Evolutionary conservation across 192 early-diverging fungal genomes (phyloP).

Genomic region (Podila epicladia): DNA sequence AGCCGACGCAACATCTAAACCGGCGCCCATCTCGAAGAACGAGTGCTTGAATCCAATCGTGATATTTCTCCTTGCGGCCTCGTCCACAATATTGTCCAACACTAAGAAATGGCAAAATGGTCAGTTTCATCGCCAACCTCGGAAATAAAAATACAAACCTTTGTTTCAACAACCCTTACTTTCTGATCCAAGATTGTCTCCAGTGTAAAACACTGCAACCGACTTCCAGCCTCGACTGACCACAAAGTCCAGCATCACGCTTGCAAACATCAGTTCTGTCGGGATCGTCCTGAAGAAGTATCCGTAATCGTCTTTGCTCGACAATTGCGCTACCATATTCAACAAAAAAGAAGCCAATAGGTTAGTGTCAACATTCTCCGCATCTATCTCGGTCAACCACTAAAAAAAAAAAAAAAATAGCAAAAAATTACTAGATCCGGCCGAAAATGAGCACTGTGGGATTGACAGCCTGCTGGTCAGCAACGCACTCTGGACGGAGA

Average conservation of each 20-base stretch:
- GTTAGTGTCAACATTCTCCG: background rate
- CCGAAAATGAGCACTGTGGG: slow-evolving; percentile 63
- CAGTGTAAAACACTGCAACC: slow-evolving; percentile 56
- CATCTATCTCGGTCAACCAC: background rate
- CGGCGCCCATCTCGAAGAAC: slow-evolving; percentile 40
- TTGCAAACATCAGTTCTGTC: slow-evolving; percentile 57
- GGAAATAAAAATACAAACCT: background rate
- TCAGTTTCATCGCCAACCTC: background rate
- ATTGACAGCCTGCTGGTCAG: slow-evolving; percentile 57
- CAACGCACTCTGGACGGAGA: slow-evolving; percentile 56
- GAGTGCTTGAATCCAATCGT: slow-evolving; percentile 47
- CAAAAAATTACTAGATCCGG: no score
- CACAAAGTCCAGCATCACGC: slow-evolving; percentile 59
- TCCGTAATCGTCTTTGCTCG: slow-evolving; percentile 58
- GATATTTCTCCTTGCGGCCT: slow-evolving; percentile 40
- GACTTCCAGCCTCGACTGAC: slow-evolving; percentile 57
- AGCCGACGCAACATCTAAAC: slow-evolving; percentile 20
- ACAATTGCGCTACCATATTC: slow-evolving; percentile 50
- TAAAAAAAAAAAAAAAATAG: no score
- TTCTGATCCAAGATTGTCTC: slow-evolving; percentile 57
- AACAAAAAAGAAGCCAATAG: slow-evolving; percentile 4
- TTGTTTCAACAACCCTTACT: slow-evolving; percentile 21
- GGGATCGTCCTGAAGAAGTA: slow-evolving; percentile 64
- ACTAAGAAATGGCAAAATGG: slow-evolving; percentile 33
- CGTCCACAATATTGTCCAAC: slow-evolving; percentile 45